Evolutionary conservation across 192 early-diverging fungal species (phyloP).

Genomic region (Cetraspora pellucida): DNA sequence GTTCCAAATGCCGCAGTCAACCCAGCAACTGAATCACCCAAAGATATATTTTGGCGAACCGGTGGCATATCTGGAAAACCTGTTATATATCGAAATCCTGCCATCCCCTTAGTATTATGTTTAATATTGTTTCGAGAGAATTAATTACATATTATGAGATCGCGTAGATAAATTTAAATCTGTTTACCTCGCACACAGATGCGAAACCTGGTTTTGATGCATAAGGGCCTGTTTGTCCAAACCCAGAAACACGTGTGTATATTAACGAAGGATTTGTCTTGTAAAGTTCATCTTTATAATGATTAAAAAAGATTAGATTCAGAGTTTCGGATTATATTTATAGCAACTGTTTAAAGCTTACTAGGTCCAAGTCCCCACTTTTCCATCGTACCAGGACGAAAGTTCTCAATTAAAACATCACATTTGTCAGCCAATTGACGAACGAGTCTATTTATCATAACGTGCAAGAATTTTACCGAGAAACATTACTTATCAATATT

Average conservation of each 20-base stretch:
- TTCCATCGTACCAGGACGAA: constrained; percentile 56
- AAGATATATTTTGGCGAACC: constrained; percentile 54
- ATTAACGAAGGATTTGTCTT: constrained; percentile 46
- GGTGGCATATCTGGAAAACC: constrained; percentile 47
- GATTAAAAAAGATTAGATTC: background rate
- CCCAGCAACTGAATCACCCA: constrained; percentile 56
- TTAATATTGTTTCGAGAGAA: no score
- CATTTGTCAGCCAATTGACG: constrained; percentile 32
- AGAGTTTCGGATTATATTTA: background rate
- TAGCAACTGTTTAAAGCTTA: background rate
- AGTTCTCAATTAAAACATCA: constrained; percentile 58
- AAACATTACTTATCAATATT: no score
- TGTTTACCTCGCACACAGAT: constrained; percentile 51
- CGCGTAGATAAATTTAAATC: background rate
- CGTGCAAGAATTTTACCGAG: background rate
- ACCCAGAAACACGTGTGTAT: constrained; percentile 55
- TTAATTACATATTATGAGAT: background rate
- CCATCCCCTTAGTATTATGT: constrained; percentile 37
- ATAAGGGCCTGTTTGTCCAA: constrained; percentile 56
- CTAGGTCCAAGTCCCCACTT: constrained; percentile 60
- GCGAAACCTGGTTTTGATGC: constrained; percentile 51
- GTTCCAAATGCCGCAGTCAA: constrained; percentile 51
- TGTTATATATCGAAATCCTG: constrained; percentile 49
- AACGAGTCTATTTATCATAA: background rate
- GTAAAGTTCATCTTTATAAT: constrained; percentile 42